These are phyloP conservation scores for Cinnamomum chago DNA, from an alignment of 164 flowering plant species.

Conservation along the genomic window DNA sequence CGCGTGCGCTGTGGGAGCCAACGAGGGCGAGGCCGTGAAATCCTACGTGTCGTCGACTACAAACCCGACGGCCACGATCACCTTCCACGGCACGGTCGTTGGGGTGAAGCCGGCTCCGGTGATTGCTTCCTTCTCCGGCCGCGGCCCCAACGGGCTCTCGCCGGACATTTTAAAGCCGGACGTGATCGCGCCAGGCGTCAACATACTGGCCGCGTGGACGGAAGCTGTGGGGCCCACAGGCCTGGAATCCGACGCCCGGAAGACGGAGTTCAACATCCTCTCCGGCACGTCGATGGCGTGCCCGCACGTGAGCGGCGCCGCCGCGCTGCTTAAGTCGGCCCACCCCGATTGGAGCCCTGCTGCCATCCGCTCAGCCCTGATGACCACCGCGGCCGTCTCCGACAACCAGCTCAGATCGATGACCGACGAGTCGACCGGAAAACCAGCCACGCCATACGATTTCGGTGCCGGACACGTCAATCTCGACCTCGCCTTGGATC, in stretches of 20 bases:
- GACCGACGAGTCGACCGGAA: conserved; percentile 68
- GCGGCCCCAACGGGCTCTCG: conserved; percentile 73
- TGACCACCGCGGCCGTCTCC: conserved; percentile 57
- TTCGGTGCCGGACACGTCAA: conserved; percentile 66
- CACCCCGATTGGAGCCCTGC: conserved; percentile 87
- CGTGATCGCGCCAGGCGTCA: conserved; percentile 78
- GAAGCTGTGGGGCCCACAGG: conserved; percentile 78
- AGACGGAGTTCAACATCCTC: conserved; percentile 70
- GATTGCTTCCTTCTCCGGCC: conserved; percentile 71
- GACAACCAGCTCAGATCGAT: conserved; percentile 39
- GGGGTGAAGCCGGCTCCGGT: conserved; percentile 86
- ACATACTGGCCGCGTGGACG: conserved; percentile 85
- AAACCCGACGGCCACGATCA: conserved; percentile 51
- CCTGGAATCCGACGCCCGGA: conserved; percentile 44
- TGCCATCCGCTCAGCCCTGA: conserved; percentile 70
- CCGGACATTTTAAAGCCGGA: conserved; percentile 83
- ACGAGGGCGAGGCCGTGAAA: conserved; percentile 57
- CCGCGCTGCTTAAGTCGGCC: conserved; percentile 73
- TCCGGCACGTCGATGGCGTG: conserved; percentile 90
- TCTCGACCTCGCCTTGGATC: conserved; percentile 68
- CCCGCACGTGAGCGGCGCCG: conserved; percentile 85
- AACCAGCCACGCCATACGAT: conserved; percentile 52
- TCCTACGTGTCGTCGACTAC: conserved; percentile 36
- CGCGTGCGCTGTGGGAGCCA: conserved; percentile 65
- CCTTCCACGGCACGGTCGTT: conserved; percentile 56